Evolutionary conservation across 129 eudicot species (phyloP), one percentile per base, ranked within the genome.

Genomic region (Chrysanthemum lavandulifolium): DNA sequence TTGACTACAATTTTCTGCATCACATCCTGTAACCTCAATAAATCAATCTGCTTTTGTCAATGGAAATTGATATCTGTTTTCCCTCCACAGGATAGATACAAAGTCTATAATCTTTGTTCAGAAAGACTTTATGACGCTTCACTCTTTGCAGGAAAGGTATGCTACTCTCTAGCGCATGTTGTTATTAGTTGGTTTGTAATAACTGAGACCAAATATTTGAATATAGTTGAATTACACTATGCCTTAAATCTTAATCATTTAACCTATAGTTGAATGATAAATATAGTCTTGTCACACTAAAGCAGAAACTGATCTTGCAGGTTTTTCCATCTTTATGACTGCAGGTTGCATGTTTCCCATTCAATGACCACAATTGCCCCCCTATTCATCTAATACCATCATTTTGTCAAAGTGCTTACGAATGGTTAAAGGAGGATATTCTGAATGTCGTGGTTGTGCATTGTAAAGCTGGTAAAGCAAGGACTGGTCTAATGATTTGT

Each of bases 401-500:
- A 73, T 94, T 94, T 64, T 94, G 99, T 74, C 90, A 88, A 90
- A 94, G 97, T 84, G 90, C 89, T 48, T 88, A 88, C 76, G 81
- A 93, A 15, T 94, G 99, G 99, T 80, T 94, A 81, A 88, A 90
- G 83, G 84, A 83, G 72, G 96, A 90, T 65, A 90, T 94, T 73
- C 77, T 82, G 57, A 94, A 94, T 76, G 96, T 90, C 43, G 97
- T 93, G 71, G 97, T 93, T 71, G 91, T 93, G 73, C 97, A 93
- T 82, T 93, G 98, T 73, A 93, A 89, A 84, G 98, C 98, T 77
- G 99, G 99, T 59, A 90, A 79, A 81, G 99, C 96, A 73, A 90
- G 99, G 82, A 94, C 99, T 6, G 99, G 99, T 61, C 82, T 94
- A 69, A 94, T 94, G 97, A 86, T 90, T 56, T 90, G 93, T 67